These are phyloP conservation scores for Solanum paucissectum DNA, from an alignment of 257 asterid species.

Conservation along the genomic window DNA sequence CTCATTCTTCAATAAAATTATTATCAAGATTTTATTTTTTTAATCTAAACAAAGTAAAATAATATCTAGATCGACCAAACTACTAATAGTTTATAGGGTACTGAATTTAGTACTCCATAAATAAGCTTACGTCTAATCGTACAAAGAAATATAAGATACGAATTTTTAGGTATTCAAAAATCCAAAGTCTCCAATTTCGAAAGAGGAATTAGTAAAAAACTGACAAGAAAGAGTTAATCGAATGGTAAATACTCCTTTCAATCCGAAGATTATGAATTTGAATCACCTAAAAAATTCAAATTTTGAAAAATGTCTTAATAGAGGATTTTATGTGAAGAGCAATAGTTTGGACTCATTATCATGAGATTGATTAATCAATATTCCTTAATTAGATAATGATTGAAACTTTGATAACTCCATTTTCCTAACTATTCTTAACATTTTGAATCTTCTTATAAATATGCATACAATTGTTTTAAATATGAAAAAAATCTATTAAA, in stretches of 20 bases:
- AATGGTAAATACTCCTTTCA: no score
- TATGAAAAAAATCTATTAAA: no score
- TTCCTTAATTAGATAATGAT: not conserved
- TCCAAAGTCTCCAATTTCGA: no score
- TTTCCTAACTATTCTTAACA: not conserved
- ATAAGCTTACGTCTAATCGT: not conserved
- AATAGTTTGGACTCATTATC: not conserved
- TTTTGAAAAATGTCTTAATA: not conserved
- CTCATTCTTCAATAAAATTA: not conserved
- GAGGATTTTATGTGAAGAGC: not conserved
- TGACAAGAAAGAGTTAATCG: no score
- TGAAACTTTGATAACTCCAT: not conserved
- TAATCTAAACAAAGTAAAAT: not conserved
- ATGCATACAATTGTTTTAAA: not conserved
- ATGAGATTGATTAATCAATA: not conserved
- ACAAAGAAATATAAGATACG: no score
- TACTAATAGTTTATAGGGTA: not conserved
- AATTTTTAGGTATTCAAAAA: no score
- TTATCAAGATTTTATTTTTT: not conserved
- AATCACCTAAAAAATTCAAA: no score
- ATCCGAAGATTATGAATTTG: no score
- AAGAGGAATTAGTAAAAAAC: no score
- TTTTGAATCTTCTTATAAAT: not conserved
- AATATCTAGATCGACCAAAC: not conserved
- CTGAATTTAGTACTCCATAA: no score